Evolutionary conservation across 805 yeast species (phyloP).

Genomic region (Candida schatavii): DNA sequence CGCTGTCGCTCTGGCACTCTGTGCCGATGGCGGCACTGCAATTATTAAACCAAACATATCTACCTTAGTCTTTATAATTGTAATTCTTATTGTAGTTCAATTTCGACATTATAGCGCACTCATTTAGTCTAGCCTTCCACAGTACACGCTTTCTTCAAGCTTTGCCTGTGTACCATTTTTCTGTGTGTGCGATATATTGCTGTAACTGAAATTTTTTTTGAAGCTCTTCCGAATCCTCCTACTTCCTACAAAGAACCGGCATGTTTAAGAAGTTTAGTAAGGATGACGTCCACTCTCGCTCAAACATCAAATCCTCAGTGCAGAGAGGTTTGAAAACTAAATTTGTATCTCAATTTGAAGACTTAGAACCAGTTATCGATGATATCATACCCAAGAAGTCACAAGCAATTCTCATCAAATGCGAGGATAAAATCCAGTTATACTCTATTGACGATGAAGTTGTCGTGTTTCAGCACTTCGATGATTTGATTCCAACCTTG

Average conservation of each 20-base stretch:
- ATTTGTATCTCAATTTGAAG: slow-evolving; percentile 69
- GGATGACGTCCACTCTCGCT: slow-evolving; percentile 85
- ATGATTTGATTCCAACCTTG: slow-evolving; percentile 73
- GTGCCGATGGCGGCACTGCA: slow-evolving; percentile 42
- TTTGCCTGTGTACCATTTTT: no score
- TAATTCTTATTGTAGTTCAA: no score
- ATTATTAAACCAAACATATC: slow-evolving; percentile 41
- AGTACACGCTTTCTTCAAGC: no score
- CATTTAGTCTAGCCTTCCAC: no score
- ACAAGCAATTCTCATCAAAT: slow-evolving; percentile 74
- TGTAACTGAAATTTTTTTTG: no score
- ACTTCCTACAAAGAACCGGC: no score
- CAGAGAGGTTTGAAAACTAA: slow-evolving; percentile 82
- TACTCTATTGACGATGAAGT: slow-evolving; percentile 73
- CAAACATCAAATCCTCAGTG: slow-evolving; percentile 91
- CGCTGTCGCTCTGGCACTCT: slow-evolving; percentile 40
- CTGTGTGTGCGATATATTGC: no score
- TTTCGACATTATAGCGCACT: no score
- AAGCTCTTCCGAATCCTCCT: no score
- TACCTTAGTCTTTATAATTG: no score
- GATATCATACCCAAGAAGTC: slow-evolving; percentile 85
- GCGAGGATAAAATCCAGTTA: slow-evolving; percentile 84
- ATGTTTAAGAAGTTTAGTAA: slow-evolving; percentile 68
- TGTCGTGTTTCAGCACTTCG: slow-evolving; percentile 76
- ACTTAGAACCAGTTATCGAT: slow-evolving; percentile 74